These are phyloP conservation scores for Bipolaris oryzae DNA, from an alignment of 2,329 filamentous ascomycete species.

Conservation along the genomic window DNA sequence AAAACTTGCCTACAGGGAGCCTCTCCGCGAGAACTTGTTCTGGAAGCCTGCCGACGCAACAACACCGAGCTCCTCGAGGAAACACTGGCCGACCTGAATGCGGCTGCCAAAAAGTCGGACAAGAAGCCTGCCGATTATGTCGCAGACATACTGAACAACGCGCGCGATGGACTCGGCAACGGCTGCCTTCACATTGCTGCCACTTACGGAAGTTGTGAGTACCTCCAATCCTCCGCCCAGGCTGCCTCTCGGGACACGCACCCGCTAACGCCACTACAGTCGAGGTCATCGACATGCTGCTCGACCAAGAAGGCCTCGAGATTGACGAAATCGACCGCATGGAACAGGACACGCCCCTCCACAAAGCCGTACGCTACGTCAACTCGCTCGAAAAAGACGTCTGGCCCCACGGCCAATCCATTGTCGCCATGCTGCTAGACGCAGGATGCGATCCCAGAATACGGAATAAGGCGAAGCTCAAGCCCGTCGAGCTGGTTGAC, in stretches of 20 bases:
- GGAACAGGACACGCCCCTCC: slow-evolving; percentile 79
- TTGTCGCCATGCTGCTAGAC: slow-evolving; percentile 82
- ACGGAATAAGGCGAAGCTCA: slow-evolving; percentile 75
- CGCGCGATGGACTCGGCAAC: slow-evolving; percentile 84
- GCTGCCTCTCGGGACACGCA: not conserved
- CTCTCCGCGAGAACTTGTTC: slow-evolving; percentile 79
- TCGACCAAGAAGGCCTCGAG: slow-evolving; percentile 83
- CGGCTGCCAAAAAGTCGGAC: slow-evolving; percentile 56
- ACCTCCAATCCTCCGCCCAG: not conserved
- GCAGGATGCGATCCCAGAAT: slow-evolving; percentile 70
- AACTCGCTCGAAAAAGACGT: slow-evolving; percentile 70
- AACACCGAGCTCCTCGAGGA: slow-evolving; percentile 84
- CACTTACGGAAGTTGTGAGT: slow-evolving; percentile 80
- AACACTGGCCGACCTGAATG: slow-evolving; percentile 64
- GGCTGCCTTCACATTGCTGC: slow-evolving; percentile 90
- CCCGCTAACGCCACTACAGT: slow-evolving; percentile 54
- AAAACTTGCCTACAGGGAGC: slow-evolving; percentile 68
- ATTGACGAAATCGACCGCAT: slow-evolving; percentile 76
- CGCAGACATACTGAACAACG: slow-evolving; percentile 80
- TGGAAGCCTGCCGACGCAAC: slow-evolving; percentile 92
- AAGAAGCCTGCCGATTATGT: slow-evolving; percentile 63
- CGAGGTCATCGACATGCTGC: slow-evolving; percentile 79
- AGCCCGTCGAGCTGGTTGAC: slow-evolving; percentile 74
- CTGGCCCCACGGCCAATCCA: slow-evolving; percentile 67
- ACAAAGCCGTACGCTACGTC: slow-evolving; percentile 77